These are phyloP conservation scores for Tylopilus orsonianus DNA, from an alignment of 1,284 basidiomycete species.

Conservation along the genomic window DNA sequence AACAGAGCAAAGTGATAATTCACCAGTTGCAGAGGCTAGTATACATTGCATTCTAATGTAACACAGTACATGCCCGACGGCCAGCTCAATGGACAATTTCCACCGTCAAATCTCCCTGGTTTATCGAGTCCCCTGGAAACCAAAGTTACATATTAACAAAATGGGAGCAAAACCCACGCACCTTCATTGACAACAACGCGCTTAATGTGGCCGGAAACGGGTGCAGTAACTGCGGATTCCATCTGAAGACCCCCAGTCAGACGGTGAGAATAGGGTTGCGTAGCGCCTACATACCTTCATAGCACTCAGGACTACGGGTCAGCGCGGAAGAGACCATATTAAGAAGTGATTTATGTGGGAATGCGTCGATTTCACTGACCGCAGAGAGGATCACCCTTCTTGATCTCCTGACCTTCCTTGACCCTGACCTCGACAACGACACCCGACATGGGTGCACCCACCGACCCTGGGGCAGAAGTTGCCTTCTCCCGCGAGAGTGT, in stretches of 20 bases:
- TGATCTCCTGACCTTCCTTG: constrained; percentile 95
- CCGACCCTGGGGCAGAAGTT: constrained; percentile 88
- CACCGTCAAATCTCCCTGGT: constrained; percentile 83
- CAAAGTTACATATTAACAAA: constrained; percentile 7
- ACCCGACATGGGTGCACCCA: constrained; percentile 96
- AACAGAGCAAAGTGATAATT: constrained; percentile 3
- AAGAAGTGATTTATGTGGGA: not conserved
- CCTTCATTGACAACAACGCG: constrained; percentile 88
- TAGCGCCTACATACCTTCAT: constrained; percentile 69
- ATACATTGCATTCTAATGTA: constrained; percentile 27
- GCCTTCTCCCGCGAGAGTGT: constrained; percentile 94
- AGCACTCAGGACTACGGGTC: constrained; percentile 70
- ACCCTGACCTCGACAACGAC: constrained; percentile 98
- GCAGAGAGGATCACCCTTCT: constrained; percentile 93
- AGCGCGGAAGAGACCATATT: constrained; percentile 8
- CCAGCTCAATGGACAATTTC: constrained; percentile 72
- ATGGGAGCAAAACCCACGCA: constrained; percentile 28
- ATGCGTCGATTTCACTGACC: constrained; percentile 46
- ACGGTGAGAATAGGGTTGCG: constrained; percentile 4
- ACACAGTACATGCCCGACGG: constrained; percentile 7
- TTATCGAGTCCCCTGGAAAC: constrained; percentile 76
- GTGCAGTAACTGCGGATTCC: constrained; percentile 95
- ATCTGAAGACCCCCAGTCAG: constrained; percentile 54
- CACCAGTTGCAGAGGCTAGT: constrained; percentile 15
- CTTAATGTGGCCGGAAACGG: constrained; percentile 93